A percentile compares a stretch with the other conserved stretches of the same genome.
phyloP scores from a whole-genome alignment of 139 green algal genomes.

The Coccomyxa sp. region DNA sequence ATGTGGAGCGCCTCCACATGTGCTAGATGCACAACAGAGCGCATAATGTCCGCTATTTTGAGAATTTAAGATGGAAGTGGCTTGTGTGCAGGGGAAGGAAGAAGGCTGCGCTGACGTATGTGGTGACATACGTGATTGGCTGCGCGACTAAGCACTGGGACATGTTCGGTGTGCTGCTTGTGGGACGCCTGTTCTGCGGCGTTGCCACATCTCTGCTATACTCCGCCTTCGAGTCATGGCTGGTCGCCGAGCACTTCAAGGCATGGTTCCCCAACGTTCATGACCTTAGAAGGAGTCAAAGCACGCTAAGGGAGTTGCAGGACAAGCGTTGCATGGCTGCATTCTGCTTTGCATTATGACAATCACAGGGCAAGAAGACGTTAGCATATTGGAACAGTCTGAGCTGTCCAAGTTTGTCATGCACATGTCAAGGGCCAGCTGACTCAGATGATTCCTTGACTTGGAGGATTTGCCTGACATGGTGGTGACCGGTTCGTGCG shows the following conservation, averaged over 20 bases:
- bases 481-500: background rate
- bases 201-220: slow-evolving; percentile 97
- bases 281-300: too few relatives aligned
- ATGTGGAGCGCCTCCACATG: too few relatives aligned
- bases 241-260: slow-evolving; percentile 89
- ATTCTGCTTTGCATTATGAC: too few relatives aligned
- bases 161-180: slow-evolving; percentile 83
- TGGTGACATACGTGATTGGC: slow-evolving; percentile 74
- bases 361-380: too few relatives aligned
- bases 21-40: background rate
- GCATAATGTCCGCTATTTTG: background rate
- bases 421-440: too few relatives aligned
- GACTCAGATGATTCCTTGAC: too few relatives aligned
- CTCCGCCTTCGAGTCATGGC: slow-evolving; percentile 95
- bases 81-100: slow-evolving; percentile 74
- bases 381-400: too few relatives aligned
- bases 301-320: too few relatives aligned
- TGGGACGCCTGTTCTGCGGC: slow-evolving; percentile 91
- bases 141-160: slow-evolving; percentile 96
- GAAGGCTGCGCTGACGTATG: slow-evolving; percentile 82
- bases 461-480: too few relatives aligned
- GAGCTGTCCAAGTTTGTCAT: too few relatives aligned
- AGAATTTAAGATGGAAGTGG: background rate
- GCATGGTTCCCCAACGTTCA: background rate
- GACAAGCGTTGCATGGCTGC: too few relatives aligned